Base-by-base conservation (phyloP, 495 filamentous ascomycete species). In the Xylaria scruposa region DNA sequence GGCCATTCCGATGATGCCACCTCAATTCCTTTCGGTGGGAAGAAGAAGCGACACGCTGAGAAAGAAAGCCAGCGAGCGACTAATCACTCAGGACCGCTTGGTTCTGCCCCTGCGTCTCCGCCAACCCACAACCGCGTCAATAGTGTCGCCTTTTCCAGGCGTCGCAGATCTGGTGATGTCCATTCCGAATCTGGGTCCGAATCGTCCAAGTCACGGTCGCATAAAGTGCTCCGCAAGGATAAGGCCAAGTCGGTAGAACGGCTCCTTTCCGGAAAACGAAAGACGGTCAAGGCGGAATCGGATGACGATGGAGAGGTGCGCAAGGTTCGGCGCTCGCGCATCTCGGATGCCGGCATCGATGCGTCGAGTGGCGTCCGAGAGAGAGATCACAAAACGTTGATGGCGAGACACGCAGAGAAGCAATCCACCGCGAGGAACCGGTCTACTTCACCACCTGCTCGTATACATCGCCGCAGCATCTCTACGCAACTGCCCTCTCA, bases 361-460 rank as follows among this genome's bases (percentile, higher is more conserved):
- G 78, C 80, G 59, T 76, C 75, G 19, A 69, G 74, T 29, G 78
- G 78, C 63, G 72, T 72, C 36, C 76, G 78, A 64, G 78, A 77
- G 26, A 77, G 65, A 42, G 78, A 81, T 65, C 70, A 76, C 8
- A 79, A 75, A 73, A 26, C 77, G 64, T 66, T 79, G 72, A 72
- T 79, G 9, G 65, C 65, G 24, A 80, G 78, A 26, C 82, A 85
- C 59, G 72, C 78, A 58, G 82, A 85, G 42, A 74, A 77, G 62
- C 80, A 80, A 38, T 71, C 73, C 10, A 61, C 82, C 4, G 75
- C 83, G 12, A 86, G 84, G 58, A 86, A 87, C 33, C 85, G 91
- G 60, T 94, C 92, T 3, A 75, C 87, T 12, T 94, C 92, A 8
- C 92, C 89, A 58, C 86, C 87, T 29, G 76, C 83, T 42, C 88